Percentiles rank a stretch among this genome's conserved stretches.
Conservation (phyloP, 1,284 basidiomycete species). For the Austropuccinia psidii region DNA sequence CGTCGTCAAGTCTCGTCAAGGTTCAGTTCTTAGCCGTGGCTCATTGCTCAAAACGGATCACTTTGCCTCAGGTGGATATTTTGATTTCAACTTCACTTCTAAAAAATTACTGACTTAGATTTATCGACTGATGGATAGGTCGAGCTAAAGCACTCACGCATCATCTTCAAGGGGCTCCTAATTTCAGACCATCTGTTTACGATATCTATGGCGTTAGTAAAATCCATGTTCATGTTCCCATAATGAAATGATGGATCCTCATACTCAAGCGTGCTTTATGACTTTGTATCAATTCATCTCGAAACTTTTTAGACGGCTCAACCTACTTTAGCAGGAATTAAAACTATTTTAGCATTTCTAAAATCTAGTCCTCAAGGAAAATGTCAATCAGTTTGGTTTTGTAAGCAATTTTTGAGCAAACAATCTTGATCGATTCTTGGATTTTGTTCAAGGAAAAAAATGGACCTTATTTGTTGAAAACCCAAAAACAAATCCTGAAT, state of each 20-base stretch:
- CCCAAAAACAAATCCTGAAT: conserved; percentile 44
- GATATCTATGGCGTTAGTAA: conserved; percentile 52
- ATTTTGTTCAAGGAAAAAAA: neutral
- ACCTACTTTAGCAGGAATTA: conserved; percentile 82
- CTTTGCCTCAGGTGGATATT: conserved; percentile 23
- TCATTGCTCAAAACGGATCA: conserved; percentile 36
- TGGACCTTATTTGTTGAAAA: neutral
- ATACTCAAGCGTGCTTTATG: too few species aligned
- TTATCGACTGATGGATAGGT: conserved; percentile 6
- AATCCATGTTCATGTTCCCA: conserved; percentile 76
- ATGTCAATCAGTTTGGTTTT: conserved; percentile 56
- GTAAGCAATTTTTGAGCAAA: conserved; percentile 22
- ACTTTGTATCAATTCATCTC: too few species aligned
- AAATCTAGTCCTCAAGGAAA: conserved; percentile 53
- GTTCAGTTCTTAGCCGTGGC: conserved; percentile 31
- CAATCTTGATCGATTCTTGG: conserved; percentile 36
- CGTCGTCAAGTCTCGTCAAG: conserved; percentile 34
- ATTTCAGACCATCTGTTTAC: conserved; percentile 68
- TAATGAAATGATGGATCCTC: too few species aligned
- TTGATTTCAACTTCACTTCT: neutral
- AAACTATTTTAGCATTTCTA: conserved; percentile 81
- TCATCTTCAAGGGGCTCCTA: conserved; percentile 78
- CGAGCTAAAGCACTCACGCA: conserved; percentile 30
- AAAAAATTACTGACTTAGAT: neutral
- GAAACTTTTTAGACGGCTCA: conserved; percentile 59